phyloP scores from a whole-genome alignment of 179 eudicot genomes.

The Silene noctiflora region DNA sequence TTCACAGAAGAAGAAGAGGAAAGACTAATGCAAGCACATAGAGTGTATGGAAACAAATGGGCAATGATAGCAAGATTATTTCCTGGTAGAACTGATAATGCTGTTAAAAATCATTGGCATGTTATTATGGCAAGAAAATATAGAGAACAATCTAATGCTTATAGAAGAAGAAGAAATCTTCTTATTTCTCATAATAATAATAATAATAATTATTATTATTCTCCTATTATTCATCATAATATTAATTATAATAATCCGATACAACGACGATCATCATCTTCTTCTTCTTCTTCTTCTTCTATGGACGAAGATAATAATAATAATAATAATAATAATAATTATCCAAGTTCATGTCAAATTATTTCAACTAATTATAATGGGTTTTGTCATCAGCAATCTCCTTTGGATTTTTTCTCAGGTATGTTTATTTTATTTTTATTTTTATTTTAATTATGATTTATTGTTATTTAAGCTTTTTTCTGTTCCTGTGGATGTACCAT shows the following conservation, averaged over 20 bases:
- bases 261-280: slow-evolving; percentile 20
- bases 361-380: slow-evolving; percentile 14
- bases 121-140: slow-evolving; percentile 70
- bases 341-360: slow-evolving; percentile 5
- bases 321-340: not conserved
- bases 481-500: no score
- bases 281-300: slow-evolving; percentile 30
- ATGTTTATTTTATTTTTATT: not conserved
- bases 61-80: slow-evolving; percentile 70
- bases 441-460: no score
- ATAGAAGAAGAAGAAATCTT: slow-evolving; percentile 41
- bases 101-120: slow-evolving; percentile 84
- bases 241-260: slow-evolving; percentile 4
- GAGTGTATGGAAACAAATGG: slow-evolving; percentile 77
- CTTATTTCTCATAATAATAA: not conserved
- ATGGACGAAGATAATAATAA: slow-evolving; percentile 18
- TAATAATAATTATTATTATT: not conserved
- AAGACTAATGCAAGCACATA: slow-evolving; percentile 63
- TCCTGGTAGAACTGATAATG: slow-evolving; percentile 80
- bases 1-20: slow-evolving; percentile 75
- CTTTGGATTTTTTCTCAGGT: slow-evolving; percentile 38
- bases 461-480: no score
- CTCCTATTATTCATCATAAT: not conserved
- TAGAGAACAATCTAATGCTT: slow-evolving; percentile 62
- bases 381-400: slow-evolving; percentile 31